Evolutionary conservation across 2,329 filamentous ascomycete genomes (phyloP).

Genomic region (Colletotrichum tropicicola): DNA sequence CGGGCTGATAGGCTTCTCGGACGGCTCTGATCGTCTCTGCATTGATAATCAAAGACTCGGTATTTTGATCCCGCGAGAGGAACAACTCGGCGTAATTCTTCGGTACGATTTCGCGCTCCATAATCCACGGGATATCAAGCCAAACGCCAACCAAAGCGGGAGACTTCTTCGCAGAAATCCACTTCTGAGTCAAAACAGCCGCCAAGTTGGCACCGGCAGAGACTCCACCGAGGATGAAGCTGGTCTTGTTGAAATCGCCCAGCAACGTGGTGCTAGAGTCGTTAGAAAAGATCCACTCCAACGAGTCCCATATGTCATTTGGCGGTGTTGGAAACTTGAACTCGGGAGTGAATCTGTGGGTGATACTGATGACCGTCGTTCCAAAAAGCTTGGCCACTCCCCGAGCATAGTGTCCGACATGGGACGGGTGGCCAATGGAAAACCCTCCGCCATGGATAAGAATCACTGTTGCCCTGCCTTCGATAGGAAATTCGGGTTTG

Average conservation of each 20-base stretch:
- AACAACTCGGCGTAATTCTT: slow-evolving; percentile 48
- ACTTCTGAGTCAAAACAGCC: slow-evolving; percentile 27
- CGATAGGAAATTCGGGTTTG: not conserved
- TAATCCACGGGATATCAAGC: slow-evolving; percentile 11
- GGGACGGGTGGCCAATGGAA: slow-evolving; percentile 3
- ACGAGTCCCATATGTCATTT: slow-evolving; percentile 50
- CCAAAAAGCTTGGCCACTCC: slow-evolving; percentile 4
- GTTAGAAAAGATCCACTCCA: slow-evolving; percentile 27
- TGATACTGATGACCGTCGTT: slow-evolving; percentile 46
- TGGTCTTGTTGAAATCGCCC: not conserved
- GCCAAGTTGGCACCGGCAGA: slow-evolving; percentile 31
- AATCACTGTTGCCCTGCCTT: not conserved
- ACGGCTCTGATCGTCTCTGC: slow-evolving; percentile 36
- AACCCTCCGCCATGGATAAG: slow-evolving; percentile 29
- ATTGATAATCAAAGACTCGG: slow-evolving; percentile 43
- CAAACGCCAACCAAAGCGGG: slow-evolving; percentile 12
- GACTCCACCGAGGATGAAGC: slow-evolving; percentile 31
- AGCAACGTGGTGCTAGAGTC: not conserved
- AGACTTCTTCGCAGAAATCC: not conserved
- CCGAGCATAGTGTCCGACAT: slow-evolving; percentile 1
- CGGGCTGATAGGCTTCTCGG: slow-evolving; percentile 38
- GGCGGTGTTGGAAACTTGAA: slow-evolving; percentile 51
- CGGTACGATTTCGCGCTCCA: slow-evolving; percentile 26
- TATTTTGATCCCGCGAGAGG: slow-evolving; percentile 51
- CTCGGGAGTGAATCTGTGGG: slow-evolving; percentile 57